Evolutionary conservation across 2,329 filamentous ascomycete genomes (phyloP).

Genomic region (Fusarium sororula): DNA sequence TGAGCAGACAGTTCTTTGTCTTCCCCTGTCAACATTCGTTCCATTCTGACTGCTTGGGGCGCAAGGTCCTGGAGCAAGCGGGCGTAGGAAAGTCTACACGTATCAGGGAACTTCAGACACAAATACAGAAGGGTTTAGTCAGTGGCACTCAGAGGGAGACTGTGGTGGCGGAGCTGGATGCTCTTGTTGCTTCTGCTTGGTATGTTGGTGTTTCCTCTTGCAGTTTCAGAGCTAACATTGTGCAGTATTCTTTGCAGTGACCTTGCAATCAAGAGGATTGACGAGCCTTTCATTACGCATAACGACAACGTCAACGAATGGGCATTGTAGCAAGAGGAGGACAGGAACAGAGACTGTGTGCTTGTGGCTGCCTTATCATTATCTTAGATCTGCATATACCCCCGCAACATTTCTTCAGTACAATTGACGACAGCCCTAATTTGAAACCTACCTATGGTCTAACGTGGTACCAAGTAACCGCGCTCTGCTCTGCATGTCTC

Average conservation of each 20-base stretch:
- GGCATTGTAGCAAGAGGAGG: slow-evolving; percentile 63
- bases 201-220: slow-evolving; percentile 52
- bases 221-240: neutral
- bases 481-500: neutral
- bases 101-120: slow-evolving; percentile 85
- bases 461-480: neutral
- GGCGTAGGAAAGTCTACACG: slow-evolving; percentile 78
- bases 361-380: slow-evolving; percentile 29
- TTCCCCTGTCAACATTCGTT: slow-evolving; percentile 99
- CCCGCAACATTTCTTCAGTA: slow-evolving; percentile 29
- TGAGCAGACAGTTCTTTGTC: slow-evolving; percentile 95
- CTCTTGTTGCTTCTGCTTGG: slow-evolving; percentile 90
- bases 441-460: neutral
- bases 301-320: slow-evolving; percentile 83
- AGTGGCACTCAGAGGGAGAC: slow-evolving; percentile 78
- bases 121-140: slow-evolving; percentile 80
- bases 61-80: slow-evolving; percentile 83
- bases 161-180: slow-evolving; percentile 88
- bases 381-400: slow-evolving; percentile 44
- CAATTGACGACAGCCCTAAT: slow-evolving; percentile 2
- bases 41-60: slow-evolving; percentile 92
- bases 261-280: slow-evolving; percentile 91
- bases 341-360: slow-evolving; percentile 12
- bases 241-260: slow-evolving; percentile 90
- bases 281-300: slow-evolving; percentile 85